Evolutionary conservation across 148 eudicot genomes (phyloP).

Genomic region (Suaeda aralocaspica): DNA sequence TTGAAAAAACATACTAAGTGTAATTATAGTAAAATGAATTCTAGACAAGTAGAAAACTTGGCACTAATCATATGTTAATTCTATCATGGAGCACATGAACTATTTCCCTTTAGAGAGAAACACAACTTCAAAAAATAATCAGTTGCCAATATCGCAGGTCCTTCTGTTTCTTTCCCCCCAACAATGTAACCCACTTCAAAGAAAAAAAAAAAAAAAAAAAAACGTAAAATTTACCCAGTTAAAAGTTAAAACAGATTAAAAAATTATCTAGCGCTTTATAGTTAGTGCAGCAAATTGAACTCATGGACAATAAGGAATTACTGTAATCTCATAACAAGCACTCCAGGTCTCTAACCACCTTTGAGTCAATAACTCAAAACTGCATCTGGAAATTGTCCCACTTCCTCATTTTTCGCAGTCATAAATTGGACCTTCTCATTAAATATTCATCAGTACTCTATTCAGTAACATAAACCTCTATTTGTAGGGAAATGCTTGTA

Average conservation of each 20-base stretch:
- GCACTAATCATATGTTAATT: neutral
- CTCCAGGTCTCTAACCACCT: neutral
- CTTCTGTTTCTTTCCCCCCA: no score
- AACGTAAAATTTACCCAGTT: no score
- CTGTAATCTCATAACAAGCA: neutral
- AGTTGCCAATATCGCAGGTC: no score
- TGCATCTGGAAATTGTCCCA: neutral
- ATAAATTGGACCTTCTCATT: neutral
- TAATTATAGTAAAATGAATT: slow-evolving; percentile 1
- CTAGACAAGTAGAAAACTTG: neutral
- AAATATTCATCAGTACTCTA: neutral
- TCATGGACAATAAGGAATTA: neutral
- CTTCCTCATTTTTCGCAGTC: neutral
- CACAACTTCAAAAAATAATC: neutral
- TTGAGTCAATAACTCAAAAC: neutral
- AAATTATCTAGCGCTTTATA: neutral
- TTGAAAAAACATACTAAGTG: neutral
- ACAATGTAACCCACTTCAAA: no score
- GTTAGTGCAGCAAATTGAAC: neutral
- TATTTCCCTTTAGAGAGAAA: neutral
- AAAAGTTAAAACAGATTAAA: neutral
- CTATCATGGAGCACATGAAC: neutral
- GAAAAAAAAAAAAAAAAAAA: no score
- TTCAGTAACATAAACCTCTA: neutral
- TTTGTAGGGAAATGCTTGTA: neutral